Base-by-base conservation (phyloP, 1,284 basidiomycete species). In the Grifola frondosa region DNA sequence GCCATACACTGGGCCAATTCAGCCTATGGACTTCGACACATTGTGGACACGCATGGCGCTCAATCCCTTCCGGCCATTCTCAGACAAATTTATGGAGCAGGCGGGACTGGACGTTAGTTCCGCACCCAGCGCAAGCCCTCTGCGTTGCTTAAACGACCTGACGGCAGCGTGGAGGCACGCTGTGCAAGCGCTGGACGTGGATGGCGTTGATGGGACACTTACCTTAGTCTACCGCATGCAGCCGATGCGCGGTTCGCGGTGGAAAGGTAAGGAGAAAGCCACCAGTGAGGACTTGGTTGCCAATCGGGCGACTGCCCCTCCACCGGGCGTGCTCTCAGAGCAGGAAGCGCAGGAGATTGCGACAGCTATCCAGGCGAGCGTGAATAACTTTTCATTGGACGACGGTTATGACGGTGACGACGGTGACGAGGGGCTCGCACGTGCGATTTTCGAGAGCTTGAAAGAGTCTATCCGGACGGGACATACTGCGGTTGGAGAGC, bases 341-440 rank as follows among this genome's bases (percentile, higher is more conserved):
- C 57, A 64, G 44, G 68, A 77, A 53, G 36, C 38, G 16, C 44
- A 45, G 6, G 40, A 40, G 3, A 24, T 55, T 13, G 76, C 81
- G 9, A 75, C 75, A 17, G 90, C 89, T 9, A 86, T 93, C 40
- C 80, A 84, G 53, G 83, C 84, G 6, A 87, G 82, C 54, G 60
- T 93, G 43, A 60, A 70, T 22, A n/a, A n/a, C n/a, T n/a, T n/a
- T n/a, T n/a, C n/a, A n/a, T n/a, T n/a, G n/a, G n/a, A n/a, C n/a
- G 80, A 44, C 26, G 79, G 48, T 21, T 40, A 42, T 25, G 42
- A 30, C 16, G 56, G 34, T 13, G 25, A 24, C 1, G 52, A 46
- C 16, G 48, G 48, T n/a, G 53, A 57, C 36, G 40, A 40, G 2
- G 47, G 48, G 28, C 48, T 59, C 5, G 52, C 51, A 10, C 43